Base-by-base conservation (phyloP, 2,329 filamentous ascomycete genomes). In the Pseudogymnoascus sp. region DNA sequence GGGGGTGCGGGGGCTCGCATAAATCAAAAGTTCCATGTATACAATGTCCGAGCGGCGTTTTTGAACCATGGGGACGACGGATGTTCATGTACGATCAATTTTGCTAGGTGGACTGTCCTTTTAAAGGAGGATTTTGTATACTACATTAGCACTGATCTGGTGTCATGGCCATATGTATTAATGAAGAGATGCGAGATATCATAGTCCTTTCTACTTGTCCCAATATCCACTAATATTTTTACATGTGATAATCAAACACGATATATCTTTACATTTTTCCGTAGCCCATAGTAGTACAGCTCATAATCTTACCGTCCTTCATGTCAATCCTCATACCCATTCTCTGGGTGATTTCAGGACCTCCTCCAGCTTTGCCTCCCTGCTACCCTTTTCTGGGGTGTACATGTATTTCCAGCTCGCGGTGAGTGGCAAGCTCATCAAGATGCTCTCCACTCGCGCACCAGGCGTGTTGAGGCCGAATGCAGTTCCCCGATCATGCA, bases 381-480 rank as follows among this genome's bases (percentile, higher is more conserved):
- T 77, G 73, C 84, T 88, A 64, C 86, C 86, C 67, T 86, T 86
- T 71, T 88, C 86, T 0, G 90, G 89, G 73, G 88, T 84, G 75
- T 96, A 90, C 92, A 97, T 97, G 75, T 99, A 99, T 72, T 89
- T 86, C 94, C 94, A 99, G 69, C 87, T 85, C 23, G 94, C 94
- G 12, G 93, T 97, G 67, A 96, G 80, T 5, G 94, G 94, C 73
- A 99, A 78, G 76, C 91, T 97, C 92, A 99, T 97, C 67, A 99
- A 78, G 63, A 99, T 99, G 75, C 92, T 97, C 81, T 99, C 94
- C 2, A 99, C 87, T 65, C 94, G 84, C 5, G 92, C 89, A 42
- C 91, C 91, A 0, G 94, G 94, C 0, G 93, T 96, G 72, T 94
- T 94, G 66, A 99, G 79, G 1, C 94, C 94, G 75, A 99, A 99